phyloP scores from a whole-genome alignment of 1,139 yeast genomes.

The Saccharomyces uvarum region DNA sequence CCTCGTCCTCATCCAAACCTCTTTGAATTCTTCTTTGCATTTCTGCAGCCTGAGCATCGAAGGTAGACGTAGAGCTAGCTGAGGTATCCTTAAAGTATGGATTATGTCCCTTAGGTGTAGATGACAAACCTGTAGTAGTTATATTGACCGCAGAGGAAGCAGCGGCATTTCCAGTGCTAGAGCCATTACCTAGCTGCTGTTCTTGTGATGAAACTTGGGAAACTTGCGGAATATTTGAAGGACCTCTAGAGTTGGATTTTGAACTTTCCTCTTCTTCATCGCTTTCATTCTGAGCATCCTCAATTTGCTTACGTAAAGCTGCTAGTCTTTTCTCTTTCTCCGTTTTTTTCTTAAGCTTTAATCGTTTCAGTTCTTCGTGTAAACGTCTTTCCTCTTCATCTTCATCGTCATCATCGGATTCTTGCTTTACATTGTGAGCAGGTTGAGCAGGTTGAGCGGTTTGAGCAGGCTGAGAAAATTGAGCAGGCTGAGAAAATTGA shows the following conservation, averaged over 20 bases:
- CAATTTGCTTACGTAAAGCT: slow-evolving; percentile 33
- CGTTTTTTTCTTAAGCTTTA: slow-evolving; percentile 53
- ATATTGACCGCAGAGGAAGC: background rate
- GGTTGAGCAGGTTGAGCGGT: background rate
- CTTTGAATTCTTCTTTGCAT: slow-evolving; percentile 61
- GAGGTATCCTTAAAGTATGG: slow-evolving; percentile 22
- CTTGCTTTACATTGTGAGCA: background rate
- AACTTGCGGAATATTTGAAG: slow-evolving; percentile 22
- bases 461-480: background rate
- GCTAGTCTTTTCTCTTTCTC: slow-evolving; percentile 33
- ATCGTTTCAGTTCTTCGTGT: slow-evolving; percentile 29
- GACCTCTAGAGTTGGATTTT: background rate
- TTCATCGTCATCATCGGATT: slow-evolving; percentile 24
- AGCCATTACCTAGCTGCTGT: background rate
- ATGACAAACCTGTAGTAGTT: background rate
- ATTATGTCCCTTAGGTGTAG: slow-evolving; percentile 6
- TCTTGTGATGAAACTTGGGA: slow-evolving; percentile 5
- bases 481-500: background rate
- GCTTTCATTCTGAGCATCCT: slow-evolving; percentile 36
- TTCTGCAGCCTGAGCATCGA: slow-evolving; percentile 51
- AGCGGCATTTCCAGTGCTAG: background rate
- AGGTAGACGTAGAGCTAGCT: slow-evolving; percentile 24
- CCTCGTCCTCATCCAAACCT: slow-evolving; percentile 41
- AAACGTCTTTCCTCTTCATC: slow-evolving; percentile 36
- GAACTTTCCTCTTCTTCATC: slow-evolving; percentile 11